Conservation (phyloP, 345 rosid species). For the Erodium maritimum region DNA sequence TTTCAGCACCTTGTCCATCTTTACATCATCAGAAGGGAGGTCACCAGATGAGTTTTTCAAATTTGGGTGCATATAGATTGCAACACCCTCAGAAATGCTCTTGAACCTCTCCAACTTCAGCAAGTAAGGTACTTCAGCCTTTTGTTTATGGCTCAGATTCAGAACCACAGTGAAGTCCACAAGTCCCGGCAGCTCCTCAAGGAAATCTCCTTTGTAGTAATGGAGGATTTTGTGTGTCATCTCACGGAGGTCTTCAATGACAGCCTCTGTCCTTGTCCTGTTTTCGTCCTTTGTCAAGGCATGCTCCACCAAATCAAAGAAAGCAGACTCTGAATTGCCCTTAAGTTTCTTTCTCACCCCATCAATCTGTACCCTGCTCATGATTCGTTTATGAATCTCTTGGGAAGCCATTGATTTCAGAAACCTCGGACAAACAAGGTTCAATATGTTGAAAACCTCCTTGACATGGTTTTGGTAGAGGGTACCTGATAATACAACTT, state of each 20-base stretch:
- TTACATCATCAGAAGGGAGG: slow-evolving; percentile 21
- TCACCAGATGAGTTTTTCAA: slow-evolving; percentile 28
- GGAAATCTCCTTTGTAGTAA: slow-evolving; percentile 81
- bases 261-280: slow-evolving; percentile 38
- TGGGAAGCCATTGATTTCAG: slow-evolving; percentile 34
- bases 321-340: slow-evolving; percentile 28
- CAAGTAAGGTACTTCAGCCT: slow-evolving; percentile 21
- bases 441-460: slow-evolving; percentile 76
- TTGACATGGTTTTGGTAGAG: slow-evolving; percentile 79
- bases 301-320: slow-evolving; percentile 61
- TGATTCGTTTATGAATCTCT: slow-evolving; percentile 35
- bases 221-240: slow-evolving; percentile 75
- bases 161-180: slow-evolving; percentile 66
- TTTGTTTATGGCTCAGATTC: slow-evolving; percentile 47
- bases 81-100: slow-evolving; percentile 55
- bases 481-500: slow-evolving; percentile 86
- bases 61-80: slow-evolving; percentile 57
- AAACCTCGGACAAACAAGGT: slow-evolving; percentile 82
- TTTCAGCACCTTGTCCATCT: slow-evolving; percentile 46
- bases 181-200: slow-evolving; percentile 79
- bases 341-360: slow-evolving; percentile 36
- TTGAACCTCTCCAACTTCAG: slow-evolving; percentile 42
- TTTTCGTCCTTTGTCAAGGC: slow-evolving; percentile 42
- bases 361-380: slow-evolving; percentile 48
- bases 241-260: slow-evolving; percentile 70